Evolutionary conservation across 2,329 filamentous ascomycete species (phyloP).

Genomic region (Sporothrix humicola): DNA sequence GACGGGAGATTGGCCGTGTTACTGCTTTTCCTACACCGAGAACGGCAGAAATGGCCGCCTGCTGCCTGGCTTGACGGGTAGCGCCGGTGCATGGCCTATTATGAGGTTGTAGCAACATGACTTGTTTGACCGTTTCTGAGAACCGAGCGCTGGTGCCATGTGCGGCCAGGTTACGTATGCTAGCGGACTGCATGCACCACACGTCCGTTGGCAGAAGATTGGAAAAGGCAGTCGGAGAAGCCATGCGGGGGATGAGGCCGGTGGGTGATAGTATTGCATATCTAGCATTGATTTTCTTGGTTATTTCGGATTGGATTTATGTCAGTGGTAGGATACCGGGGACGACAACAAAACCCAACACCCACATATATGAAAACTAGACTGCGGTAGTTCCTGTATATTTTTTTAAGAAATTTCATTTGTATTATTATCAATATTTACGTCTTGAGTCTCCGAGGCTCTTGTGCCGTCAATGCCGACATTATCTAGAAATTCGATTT

Average conservation of each 20-base stretch:
- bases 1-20: not conserved
- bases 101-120: too few relatives aligned
- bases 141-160: too few relatives aligned
- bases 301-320: slow-evolving; percentile 14
- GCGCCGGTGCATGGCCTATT: too few relatives aligned
- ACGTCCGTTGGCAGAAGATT: not conserved
- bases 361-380: not conserved
- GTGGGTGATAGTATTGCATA: not conserved
- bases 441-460: too few relatives aligned
- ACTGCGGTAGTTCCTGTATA: too few relatives aligned
- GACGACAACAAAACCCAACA: not conserved
- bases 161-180: too few relatives aligned
- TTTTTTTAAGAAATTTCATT: not conserved
- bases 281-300: slow-evolving; percentile 14
- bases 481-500: too few relatives aligned
- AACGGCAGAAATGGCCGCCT: too few relatives aligned
- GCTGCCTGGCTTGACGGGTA: too few relatives aligned
- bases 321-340: not conserved
- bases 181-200: not conserved
- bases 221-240: not conserved
- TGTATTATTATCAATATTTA: slow-evolving; percentile 2
- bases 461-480: too few relatives aligned
- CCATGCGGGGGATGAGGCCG: not conserved
- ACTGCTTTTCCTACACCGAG: too few relatives aligned
- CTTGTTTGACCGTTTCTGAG: too few relatives aligned